Evolutionary conservation across 192 early-diverging fungal species (phyloP).

Genomic region (Coemansia sp.): DNA sequence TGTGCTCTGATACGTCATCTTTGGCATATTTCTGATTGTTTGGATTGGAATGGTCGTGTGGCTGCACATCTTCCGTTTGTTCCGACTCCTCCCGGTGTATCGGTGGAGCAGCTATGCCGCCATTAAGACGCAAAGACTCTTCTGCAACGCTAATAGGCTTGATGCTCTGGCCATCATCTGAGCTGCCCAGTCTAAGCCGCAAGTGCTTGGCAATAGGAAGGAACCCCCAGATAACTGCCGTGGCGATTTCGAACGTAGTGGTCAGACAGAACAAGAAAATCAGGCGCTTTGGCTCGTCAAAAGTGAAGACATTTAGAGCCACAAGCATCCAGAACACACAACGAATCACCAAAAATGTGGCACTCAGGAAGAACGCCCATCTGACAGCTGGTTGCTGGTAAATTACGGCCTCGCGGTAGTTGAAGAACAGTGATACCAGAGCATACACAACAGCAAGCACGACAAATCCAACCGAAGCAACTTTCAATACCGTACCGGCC

Average conservation of each 20-base stretch:
- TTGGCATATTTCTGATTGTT: not conserved
- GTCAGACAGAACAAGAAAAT: slow-evolving; percentile 45
- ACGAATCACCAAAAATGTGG: slow-evolving; percentile 17
- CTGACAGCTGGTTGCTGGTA: slow-evolving; percentile 45
- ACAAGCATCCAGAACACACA: slow-evolving; percentile 51
- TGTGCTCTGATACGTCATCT: slow-evolving; percentile 9
- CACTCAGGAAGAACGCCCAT: slow-evolving; percentile 28
- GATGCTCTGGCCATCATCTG: slow-evolving; percentile 7
- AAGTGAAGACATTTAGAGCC: slow-evolving; percentile 23
- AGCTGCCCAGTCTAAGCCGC: slow-evolving; percentile 6
- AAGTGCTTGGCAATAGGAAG: slow-evolving; percentile 26
- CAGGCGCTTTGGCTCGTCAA: slow-evolving; percentile 34
- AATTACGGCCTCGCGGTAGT: slow-evolving; percentile 26
- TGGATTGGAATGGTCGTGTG: not conserved
- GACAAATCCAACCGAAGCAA: slow-evolving; percentile 39
- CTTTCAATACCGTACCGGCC: slow-evolving; percentile 21
- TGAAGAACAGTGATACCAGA: slow-evolving; percentile 17
- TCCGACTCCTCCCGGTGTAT: slow-evolving; percentile 3
- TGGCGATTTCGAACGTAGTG: slow-evolving; percentile 28
- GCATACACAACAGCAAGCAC: slow-evolving; percentile 20
- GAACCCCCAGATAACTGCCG: slow-evolving; percentile 24
- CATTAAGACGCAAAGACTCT: slow-evolving; percentile 1
- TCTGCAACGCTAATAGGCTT: slow-evolving; percentile 11
- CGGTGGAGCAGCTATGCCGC: slow-evolving; percentile 8
- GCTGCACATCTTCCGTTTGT: no score